phyloP scores from a whole-genome alignment of 352 stramenopile species.

The Pythium aphanidermatum region DNA sequence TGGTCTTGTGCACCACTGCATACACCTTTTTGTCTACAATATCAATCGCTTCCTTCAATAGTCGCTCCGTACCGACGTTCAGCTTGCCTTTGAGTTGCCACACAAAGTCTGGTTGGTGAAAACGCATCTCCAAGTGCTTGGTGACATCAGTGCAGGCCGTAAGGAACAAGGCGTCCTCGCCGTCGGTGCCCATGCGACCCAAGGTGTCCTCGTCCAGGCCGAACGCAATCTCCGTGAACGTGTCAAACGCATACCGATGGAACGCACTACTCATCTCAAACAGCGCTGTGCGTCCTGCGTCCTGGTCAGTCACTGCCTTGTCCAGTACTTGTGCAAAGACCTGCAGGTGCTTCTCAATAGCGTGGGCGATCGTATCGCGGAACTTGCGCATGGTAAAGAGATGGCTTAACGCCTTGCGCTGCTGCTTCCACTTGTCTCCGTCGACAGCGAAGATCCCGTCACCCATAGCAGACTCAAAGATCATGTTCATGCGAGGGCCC shows the following conservation, averaged over 20 bases:
- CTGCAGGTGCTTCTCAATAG: slow-evolving; percentile 30
- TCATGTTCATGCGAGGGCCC: slow-evolving; percentile 24
- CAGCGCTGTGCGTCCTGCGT: not conserved
- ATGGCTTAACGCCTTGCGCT: slow-evolving; percentile 80
- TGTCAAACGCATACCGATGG: slow-evolving; percentile 48
- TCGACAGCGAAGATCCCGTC: slow-evolving; percentile 65
- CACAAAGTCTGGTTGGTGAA: slow-evolving; percentile 39
- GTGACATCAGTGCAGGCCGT: not conserved
- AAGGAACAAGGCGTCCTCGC: slow-evolving; percentile 1
- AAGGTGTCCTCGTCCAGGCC: slow-evolving; percentile 40
- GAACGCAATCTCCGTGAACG: slow-evolving; percentile 69
- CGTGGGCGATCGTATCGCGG: slow-evolving; percentile 39
- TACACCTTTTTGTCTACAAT: slow-evolving; percentile 20
- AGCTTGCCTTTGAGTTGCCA: slow-evolving; percentile 41
- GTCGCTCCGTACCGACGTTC: slow-evolving; percentile 24
- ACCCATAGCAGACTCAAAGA: slow-evolving; percentile 55
- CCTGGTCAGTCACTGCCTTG: not conserved
- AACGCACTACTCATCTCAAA: slow-evolving; percentile 40
- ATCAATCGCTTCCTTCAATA: slow-evolving; percentile 26
- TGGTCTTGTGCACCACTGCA: slow-evolving; percentile 27
- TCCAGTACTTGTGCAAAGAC: slow-evolving; percentile 26
- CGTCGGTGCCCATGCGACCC: slow-evolving; percentile 3
- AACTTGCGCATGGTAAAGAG: slow-evolving; percentile 75
- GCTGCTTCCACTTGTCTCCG: slow-evolving; percentile 52
- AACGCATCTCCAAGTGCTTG: slow-evolving; percentile 15